Base-by-base conservation (phyloP, 441 rosid species). In the Pelargonium fulgidum region DNA sequence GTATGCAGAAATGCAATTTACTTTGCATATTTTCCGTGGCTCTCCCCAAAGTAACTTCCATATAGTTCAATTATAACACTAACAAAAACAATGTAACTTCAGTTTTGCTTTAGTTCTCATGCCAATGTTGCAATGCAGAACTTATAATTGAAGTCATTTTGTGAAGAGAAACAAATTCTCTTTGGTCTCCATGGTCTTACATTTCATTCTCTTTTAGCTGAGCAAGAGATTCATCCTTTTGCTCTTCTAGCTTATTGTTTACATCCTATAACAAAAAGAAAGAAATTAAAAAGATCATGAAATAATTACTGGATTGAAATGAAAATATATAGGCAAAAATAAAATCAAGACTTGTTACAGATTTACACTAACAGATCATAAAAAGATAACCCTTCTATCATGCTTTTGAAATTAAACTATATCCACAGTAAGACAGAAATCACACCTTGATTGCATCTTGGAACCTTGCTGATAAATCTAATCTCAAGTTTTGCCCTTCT, bases 171-270 rank as follows among this genome's bases (percentile, higher is more conserved):
- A 63, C 29, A 22, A 64, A 59, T 19, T 8, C 42, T 12, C 52
- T 44, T 47, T 78, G 14, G 68, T 73, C 74, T 50, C 65, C 44
- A 70, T 20, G 1, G 45, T 70, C 94, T 88, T 85, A 93, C 98
- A 83, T 93, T 73, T 90, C 98, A 77, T 93, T 93, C 81, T 93
- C 97, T 81, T 85, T 93, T 68, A 93, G 85, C 79, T 89, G 93
- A 24, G 90, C 24, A 69, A 90, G 87, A 72, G 82, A 83, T 70
- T 89, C 98, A 67, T 89, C 88, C 76, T 91, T 93, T 81, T 91
- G 97, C 77, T 87, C 91, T 20, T 88, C 98, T 76, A 93, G 81
- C 90, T 81, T 93, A 67, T 77, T 73, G 83, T 90, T 91, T 76
- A 91, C 97, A 72, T 90, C 98, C 97, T 93, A 79, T 50, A 67